Percentiles rank a stretch among this genome's conserved stretches.
Evolutionary conservation across 169 alveolate genomes (phyloP).

Genomic region (Toxoplasma gondii): DNA sequence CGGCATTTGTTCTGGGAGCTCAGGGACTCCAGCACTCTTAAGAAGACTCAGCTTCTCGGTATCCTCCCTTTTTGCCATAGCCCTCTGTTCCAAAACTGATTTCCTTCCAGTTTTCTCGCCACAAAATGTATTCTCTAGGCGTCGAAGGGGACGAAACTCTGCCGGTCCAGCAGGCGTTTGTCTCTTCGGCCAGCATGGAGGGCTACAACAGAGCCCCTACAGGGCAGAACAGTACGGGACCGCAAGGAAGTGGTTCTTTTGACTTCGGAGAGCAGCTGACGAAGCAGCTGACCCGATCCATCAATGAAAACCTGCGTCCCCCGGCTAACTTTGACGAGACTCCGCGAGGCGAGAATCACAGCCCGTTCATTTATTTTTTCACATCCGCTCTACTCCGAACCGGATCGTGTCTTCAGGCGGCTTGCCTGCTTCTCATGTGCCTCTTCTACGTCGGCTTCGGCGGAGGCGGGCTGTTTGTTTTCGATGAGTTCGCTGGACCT

Average conservation of each 20-base stretch:
- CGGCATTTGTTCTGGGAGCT: neutral
- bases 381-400: slow-evolving; percentile 80
- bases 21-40: neutral
- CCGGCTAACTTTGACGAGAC: slow-evolving; percentile 70
- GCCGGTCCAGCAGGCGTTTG: neutral
- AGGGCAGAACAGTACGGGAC: neutral
- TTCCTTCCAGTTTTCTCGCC: neutral
- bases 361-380: slow-evolving; percentile 84
- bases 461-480: slow-evolving; percentile 83
- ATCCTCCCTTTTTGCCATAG: neutral
- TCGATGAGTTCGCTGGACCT: slow-evolving; percentile 86
- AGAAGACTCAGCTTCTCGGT: neutral
- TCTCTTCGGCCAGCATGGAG: neutral
- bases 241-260: neutral
- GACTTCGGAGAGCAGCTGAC: slow-evolving; percentile 37
- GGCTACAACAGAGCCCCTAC: neutral
- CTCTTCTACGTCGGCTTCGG: slow-evolving; percentile 86
- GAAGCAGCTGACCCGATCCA: neutral
- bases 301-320: neutral
- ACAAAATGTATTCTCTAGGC: neutral
- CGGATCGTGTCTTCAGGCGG: slow-evolving; percentile 80
- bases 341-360: slow-evolving; percentile 85
- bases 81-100: neutral
- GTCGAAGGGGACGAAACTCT: slow-evolving; percentile 2
- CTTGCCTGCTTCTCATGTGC: slow-evolving; percentile 81